Base-by-base conservation (phyloP, 1,284 basidiomycete species). In the Boletus semigastroideus region DNA sequence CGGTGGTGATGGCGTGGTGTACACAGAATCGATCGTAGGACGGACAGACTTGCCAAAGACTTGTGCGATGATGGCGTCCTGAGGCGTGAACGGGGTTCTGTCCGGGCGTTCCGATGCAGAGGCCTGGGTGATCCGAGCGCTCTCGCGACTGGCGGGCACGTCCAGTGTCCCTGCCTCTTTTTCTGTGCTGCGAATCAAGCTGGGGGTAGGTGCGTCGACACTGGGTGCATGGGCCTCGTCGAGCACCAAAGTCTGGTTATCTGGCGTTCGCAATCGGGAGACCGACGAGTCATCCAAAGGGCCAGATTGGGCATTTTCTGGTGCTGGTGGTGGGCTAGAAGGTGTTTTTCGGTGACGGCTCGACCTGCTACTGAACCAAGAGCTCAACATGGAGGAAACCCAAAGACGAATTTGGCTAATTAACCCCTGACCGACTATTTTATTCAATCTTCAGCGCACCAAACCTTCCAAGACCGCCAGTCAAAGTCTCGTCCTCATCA, bases 51-150 rank as follows among this genome's bases (percentile, higher is more conserved):
- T 58, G n/a, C 71, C 70, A 16, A 77, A 72, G 17, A 86, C 72
- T 46, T 78, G 76, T 19, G 78, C 74, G 28, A 87, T 66, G 43
- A 81, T 67, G 27, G 74, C 74, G 66, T 87, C 86, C 61, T 87
- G 86, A n/a, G 83, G 83, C 3, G 81, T 84, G 48, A 74, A 72
- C 46, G 78, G 60, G 14, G 46, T 42, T 20, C 7, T 37, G 27
- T 49, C 40, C 10, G 16, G 41, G 16, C 11, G 46, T 22, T 49
- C 51, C 10, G 39, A 45, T 4, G 17, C 13, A 31, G 34, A 11
- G 42, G n/a, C 25, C 46, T 31, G 52, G 38, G 33, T 2, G 38
- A 38, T 42, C 46, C 33, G 52, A 40, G 33, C 3, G 38, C 40
- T 42, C 33, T 40, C 46, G 27, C 33, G 41, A 42, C 51, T 52